Percentiles rank a stretch among this genome's conserved stretches.
phyloP scores from a whole-genome alignment of 257 asterid species.

The Lithospermum erythrorhizon region DNA sequence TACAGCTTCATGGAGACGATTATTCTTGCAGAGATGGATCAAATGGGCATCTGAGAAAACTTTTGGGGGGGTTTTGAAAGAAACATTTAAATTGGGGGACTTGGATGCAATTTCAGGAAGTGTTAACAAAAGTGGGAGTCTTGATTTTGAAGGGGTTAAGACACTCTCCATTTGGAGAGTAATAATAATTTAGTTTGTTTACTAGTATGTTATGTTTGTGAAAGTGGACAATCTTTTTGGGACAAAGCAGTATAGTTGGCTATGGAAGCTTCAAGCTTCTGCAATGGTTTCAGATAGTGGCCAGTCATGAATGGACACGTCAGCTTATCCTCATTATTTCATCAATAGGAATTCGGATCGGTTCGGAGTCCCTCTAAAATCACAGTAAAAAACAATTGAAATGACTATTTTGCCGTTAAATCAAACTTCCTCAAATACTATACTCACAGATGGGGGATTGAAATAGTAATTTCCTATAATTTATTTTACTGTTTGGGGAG shows the following conservation, averaged over 20 bases:
- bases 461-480: too few relatives aligned
- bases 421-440: too few relatives aligned
- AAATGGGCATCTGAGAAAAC: constrained; percentile 31
- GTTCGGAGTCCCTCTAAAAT: too few relatives aligned
- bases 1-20: constrained; percentile 51
- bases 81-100: constrained; percentile 9
- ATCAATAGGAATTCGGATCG: too few relatives aligned
- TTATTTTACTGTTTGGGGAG: too few relatives aligned
- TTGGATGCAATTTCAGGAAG: constrained; percentile 17
- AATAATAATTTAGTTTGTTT: too few relatives aligned
- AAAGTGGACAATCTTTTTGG: too few relatives aligned
- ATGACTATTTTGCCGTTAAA: too few relatives aligned
- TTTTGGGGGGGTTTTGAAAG: constrained; percentile 12
- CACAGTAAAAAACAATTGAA: too few relatives aligned
- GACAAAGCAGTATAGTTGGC: not conserved
- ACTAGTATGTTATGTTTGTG: too few relatives aligned
- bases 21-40: constrained; percentile 49
- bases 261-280: too few relatives aligned
- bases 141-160: constrained; percentile 42
- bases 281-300: not conserved
- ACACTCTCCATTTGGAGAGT: constrained; percentile 41
- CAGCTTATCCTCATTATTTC: not conserved
- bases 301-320: constrained; percentile 12
- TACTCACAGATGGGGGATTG: too few relatives aligned
- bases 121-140: constrained; percentile 15